Evolutionary conservation across 2,329 filamentous ascomycete species (phyloP).

Genomic region (Penicillium sp.): DNA sequence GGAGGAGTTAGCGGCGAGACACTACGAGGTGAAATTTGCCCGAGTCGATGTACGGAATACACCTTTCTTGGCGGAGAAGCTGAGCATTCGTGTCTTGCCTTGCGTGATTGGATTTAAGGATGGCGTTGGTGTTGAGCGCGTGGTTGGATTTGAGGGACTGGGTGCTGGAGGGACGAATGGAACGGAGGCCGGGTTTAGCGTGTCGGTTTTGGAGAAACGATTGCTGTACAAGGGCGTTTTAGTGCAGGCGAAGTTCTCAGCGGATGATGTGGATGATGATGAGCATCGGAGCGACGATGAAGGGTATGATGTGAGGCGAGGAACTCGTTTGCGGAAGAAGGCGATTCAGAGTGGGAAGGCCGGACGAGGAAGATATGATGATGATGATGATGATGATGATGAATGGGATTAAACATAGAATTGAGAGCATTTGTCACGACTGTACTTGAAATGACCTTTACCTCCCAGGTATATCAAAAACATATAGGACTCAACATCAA

Average conservation of each 20-base stretch:
- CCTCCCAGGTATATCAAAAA: neutral
- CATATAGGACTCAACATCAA: neutral
- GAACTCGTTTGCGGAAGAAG: slow-evolving; percentile 14
- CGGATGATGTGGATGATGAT: slow-evolving; percentile 24
- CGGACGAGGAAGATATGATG: slow-evolving; percentile 39
- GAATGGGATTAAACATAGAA: slow-evolving; percentile 47
- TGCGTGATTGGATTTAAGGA: slow-evolving; percentile 52
- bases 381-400: slow-evolving; percentile 23
- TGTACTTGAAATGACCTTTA: neutral
- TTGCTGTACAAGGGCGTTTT: slow-evolving; percentile 43
- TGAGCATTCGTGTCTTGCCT: slow-evolving; percentile 48
- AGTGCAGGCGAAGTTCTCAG: slow-evolving; percentile 33
- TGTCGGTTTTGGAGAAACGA: slow-evolving; percentile 43
- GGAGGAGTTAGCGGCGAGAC: slow-evolving; percentile 42
- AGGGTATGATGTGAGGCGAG: slow-evolving; percentile 7
- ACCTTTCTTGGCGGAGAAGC: slow-evolving; percentile 50
- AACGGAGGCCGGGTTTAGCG: slow-evolving; percentile 38
- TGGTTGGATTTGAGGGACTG: slow-evolving; percentile 51
- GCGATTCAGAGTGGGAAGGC: slow-evolving; percentile 35
- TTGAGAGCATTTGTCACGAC: neutral
- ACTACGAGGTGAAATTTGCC: slow-evolving; percentile 47
- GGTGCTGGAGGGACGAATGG: slow-evolving; percentile 39
- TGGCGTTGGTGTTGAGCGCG: slow-evolving; percentile 45
- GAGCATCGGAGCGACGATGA: slow-evolving; percentile 26
- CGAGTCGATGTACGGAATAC: slow-evolving; percentile 47